phyloP scores from a whole-genome alignment of 306 rosid species.

The Pyrus communis region DNA sequence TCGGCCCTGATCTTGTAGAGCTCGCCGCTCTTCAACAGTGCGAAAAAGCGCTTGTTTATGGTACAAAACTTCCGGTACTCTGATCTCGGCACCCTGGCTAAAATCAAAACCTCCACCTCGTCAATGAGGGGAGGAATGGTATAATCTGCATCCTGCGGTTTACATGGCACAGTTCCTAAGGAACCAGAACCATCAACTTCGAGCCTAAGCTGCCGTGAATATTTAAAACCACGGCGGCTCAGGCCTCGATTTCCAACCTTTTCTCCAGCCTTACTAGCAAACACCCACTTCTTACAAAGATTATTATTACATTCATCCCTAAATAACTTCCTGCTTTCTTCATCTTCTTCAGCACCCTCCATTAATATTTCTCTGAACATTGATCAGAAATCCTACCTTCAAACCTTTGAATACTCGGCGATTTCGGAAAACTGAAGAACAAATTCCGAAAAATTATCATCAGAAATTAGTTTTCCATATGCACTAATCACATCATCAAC shows the following conservation, averaged over 20 bases:
- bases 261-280: background rate
- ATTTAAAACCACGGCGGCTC: background rate
- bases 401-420: slow-evolving; percentile 5
- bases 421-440: background rate
- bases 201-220: background rate
- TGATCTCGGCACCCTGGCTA: slow-evolving; percentile 67
- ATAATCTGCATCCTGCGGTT: slow-evolving; percentile 94
- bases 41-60: slow-evolving; percentile 48
- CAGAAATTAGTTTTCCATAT: background rate
- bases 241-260: background rate
- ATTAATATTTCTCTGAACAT: slow-evolving; percentile 13
- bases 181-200: background rate
- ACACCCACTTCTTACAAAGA: slow-evolving; percentile 13
- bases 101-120: slow-evolving; percentile 58
- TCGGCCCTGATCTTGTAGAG: slow-evolving; percentile 49
- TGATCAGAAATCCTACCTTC: slow-evolving; percentile 9
- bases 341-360: background rate
- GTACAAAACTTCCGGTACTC: slow-evolving; percentile 48
- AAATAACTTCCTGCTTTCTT: background rate
- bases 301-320: background rate
- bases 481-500: background rate
- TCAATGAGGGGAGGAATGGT: slow-evolving; percentile 44
- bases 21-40: slow-evolving; percentile 51
- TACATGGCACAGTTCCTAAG: background rate
- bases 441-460: slow-evolving; percentile 8